Evolutionary conservation across 2,329 filamentous ascomycete species (phyloP).

Genomic region (Magnaporthales sp.): DNA sequence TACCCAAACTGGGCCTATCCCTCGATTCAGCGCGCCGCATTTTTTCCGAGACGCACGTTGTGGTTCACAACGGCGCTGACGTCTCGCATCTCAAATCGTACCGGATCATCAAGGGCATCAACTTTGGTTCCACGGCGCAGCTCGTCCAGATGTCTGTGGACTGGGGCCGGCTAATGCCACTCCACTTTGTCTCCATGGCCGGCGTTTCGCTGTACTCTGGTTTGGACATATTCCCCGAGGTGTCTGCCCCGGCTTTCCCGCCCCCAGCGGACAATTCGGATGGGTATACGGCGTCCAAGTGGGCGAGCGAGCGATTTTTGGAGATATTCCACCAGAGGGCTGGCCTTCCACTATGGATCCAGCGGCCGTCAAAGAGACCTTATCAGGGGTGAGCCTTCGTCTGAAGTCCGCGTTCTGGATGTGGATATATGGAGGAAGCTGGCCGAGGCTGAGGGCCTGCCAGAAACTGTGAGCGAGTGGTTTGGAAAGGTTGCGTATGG

Average conservation of each 20-base stretch:
- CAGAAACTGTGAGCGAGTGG: too few species aligned
- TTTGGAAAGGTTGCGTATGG: too few species aligned
- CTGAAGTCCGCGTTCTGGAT: too few species aligned
- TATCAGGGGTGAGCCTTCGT: too few species aligned
- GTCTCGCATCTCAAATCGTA: constrained; percentile 29
- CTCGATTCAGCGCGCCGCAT: constrained; percentile 1
- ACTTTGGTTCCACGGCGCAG: neutral
- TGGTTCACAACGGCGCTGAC: constrained; percentile 42
- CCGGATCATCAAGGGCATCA: constrained; percentile 5
- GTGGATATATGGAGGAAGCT: too few species aligned
- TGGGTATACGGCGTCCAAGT: constrained; percentile 23
- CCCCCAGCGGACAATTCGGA: constrained; percentile 5
- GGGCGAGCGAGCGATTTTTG: constrained; percentile 22
- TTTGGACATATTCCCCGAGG: neutral
- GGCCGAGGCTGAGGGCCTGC: too few species aligned
- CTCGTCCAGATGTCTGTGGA: neutral
- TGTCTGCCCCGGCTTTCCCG: neutral
- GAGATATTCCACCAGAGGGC: too few species aligned
- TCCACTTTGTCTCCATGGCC: constrained; percentile 22
- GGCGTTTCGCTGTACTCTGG: constrained; percentile 4
- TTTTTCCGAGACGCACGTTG: constrained; percentile 7
- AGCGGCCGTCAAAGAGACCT: too few species aligned
- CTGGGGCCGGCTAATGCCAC: constrained; percentile 8
- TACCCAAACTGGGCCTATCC: constrained; percentile 15
- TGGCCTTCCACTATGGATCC: too few species aligned